These are phyloP conservation scores for Apiosordaria backusii DNA, from an alignment of 495 filamentous ascomycete genomes.

Conservation along the genomic window DNA sequence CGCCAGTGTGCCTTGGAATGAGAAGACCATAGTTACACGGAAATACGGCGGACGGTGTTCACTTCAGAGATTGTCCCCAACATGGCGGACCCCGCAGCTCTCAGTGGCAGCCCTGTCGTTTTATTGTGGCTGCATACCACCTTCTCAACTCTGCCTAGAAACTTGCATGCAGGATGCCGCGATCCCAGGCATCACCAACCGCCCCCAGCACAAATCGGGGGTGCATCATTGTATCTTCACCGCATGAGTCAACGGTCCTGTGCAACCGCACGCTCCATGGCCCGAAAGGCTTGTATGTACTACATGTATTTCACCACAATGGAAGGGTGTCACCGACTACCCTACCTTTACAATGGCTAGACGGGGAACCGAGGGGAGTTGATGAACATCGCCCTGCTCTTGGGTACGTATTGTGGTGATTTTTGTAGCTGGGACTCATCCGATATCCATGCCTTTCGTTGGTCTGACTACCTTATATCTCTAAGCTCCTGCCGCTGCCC, in stretches of 20 bases:
- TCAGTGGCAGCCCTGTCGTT: neutral
- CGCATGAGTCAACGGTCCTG: conserved; percentile 29
- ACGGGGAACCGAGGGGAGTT: neutral
- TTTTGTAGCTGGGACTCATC: neutral
- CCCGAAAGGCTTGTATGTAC: neutral
- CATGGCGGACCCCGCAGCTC: neutral
- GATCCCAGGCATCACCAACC: neutral
- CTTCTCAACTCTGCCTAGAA: conserved; percentile 25
- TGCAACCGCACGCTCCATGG: neutral
- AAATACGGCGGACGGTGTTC: neutral
- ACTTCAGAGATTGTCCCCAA: neutral
- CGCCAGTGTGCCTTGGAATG: neutral
- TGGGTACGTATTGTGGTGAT: no score
- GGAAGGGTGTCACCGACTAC: neutral
- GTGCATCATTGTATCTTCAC: conserved; percentile 14
- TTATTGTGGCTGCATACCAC: conserved; percentile 2
- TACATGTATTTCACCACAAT: neutral
- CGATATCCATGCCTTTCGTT: neutral
- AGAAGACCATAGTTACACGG: no score
- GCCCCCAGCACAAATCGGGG: conserved; percentile 8
- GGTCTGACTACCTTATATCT: neutral
- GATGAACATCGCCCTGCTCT: no score
- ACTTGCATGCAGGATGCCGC: conserved; percentile 12
- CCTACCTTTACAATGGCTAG: neutral
- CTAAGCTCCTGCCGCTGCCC: neutral